Conservation (phyloP, 441 rosid species). For the Populus hybrid region DNA sequence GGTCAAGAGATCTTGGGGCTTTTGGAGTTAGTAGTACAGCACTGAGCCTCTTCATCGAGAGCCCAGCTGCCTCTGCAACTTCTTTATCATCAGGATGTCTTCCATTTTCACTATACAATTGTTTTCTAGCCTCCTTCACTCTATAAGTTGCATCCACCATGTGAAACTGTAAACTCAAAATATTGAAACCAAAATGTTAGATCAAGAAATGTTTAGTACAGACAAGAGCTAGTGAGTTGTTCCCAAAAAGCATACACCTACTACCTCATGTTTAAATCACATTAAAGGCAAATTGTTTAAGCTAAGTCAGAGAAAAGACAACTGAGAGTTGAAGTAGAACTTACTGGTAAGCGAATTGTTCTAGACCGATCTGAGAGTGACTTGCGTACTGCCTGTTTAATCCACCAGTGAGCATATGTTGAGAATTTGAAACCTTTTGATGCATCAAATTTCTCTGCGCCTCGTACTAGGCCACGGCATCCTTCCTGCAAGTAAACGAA, state of each 20-base stretch:
- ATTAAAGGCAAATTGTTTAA: not conserved
- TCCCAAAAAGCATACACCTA: not conserved
- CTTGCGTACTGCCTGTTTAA: conserved; percentile 84
- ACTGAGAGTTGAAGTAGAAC: conserved; percentile 21
- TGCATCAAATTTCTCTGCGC: conserved; percentile 90
- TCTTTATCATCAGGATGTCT: conserved; percentile 74
- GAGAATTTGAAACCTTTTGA: conserved; percentile 94
- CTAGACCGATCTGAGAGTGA: conserved; percentile 84
- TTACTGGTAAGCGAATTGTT: conserved; percentile 84
- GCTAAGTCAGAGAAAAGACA: conserved; percentile 7
- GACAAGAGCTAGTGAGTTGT: not conserved
- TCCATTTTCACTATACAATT: conserved; percentile 63
- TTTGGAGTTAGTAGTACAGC: conserved; percentile 73
- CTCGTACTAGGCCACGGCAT: conserved; percentile 85
- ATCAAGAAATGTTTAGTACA: not conserved
- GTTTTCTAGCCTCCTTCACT: conserved; percentile 84
- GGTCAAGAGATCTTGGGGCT: conserved; percentile 87
- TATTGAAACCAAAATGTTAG: conserved; percentile 4
- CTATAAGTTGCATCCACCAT: conserved; percentile 88
- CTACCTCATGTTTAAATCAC: not conserved
- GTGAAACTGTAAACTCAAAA: conserved; percentile 58
- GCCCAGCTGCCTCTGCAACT: conserved; percentile 84
- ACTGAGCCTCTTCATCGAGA: conserved; percentile 75
- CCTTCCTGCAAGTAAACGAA: conserved; percentile 61
- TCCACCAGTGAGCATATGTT: conserved; percentile 98